A percentile compares a stretch with the other conserved stretches of the same genome.
Evolutionary conservation across 2,329 filamentous ascomycete genomes (phyloP).

Genomic region (Trichoderma breve): DNA sequence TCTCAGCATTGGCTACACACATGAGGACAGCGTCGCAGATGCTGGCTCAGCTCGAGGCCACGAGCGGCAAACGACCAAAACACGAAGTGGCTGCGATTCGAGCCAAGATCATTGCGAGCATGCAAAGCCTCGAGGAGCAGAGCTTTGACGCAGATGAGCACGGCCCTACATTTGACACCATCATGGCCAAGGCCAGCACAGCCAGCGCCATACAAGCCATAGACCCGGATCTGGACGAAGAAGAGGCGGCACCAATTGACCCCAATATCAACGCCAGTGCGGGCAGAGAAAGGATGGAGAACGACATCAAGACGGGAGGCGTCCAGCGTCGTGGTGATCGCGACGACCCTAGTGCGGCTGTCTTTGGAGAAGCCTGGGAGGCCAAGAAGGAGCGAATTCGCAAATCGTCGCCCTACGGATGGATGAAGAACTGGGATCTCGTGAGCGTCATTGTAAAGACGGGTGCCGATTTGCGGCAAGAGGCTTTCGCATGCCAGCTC

Average conservation of each 20-base stretch:
- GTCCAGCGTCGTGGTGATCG: conserved; percentile 78
- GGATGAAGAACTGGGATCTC: conserved; percentile 88
- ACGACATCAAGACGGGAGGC: conserved; percentile 82
- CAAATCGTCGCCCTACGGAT: conserved; percentile 79
- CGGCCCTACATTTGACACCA: conserved; percentile 74
- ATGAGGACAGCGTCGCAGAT: conserved; percentile 87
- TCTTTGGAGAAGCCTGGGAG: conserved; percentile 84
- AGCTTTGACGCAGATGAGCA: conserved; percentile 75
- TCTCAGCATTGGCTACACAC: conserved; percentile 78
- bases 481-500: conserved; percentile 83
- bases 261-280: conserved; percentile 64
- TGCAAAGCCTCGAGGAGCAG: conserved; percentile 84
- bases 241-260: conserved; percentile 54
- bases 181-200: conserved; percentile 68
- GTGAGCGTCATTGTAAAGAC: conserved; percentile 87
- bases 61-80: conserved; percentile 74
- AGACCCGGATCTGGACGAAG: conserved; percentile 56
- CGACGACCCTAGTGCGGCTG: conserved; percentile 80
- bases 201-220: conserved; percentile 42
- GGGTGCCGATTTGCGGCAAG: conserved; percentile 76
- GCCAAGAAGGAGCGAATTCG: conserved; percentile 81
- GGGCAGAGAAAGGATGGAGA: conserved; percentile 82
- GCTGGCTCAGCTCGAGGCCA: conserved; percentile 79
- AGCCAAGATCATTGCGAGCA: conserved; percentile 84
- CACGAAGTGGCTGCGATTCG: conserved; percentile 80